These are phyloP conservation scores for Phyllosticta paracitricarpa DNA, from an alignment of 2,329 filamentous ascomycete species.

Conservation along the genomic window DNA sequence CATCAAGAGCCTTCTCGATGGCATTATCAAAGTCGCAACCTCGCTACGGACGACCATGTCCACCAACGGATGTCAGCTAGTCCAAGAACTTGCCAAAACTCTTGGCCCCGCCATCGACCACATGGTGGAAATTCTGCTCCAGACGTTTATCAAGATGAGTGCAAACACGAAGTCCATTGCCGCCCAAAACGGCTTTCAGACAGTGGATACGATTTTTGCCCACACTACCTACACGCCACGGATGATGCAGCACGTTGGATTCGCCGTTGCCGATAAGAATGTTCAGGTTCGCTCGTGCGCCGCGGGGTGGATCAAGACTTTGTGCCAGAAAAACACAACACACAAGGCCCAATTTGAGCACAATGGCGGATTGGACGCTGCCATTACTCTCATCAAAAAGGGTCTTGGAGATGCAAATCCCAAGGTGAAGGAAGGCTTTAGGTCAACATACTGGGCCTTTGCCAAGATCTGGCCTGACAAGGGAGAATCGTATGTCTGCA, in stretches of 20 bases:
- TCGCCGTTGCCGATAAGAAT: conserved; percentile 85
- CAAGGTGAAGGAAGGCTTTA: conserved; percentile 75
- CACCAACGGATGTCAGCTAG: conserved; percentile 70
- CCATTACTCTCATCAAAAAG: conserved; percentile 83
- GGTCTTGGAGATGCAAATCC: conserved; percentile 85
- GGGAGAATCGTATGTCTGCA: conserved; percentile 54
- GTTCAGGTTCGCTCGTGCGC: conserved; percentile 73
- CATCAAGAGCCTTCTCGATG: conserved; percentile 69
- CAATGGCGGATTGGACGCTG: conserved; percentile 66
- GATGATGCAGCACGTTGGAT: conserved; percentile 75
- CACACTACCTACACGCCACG: conserved; percentile 70
- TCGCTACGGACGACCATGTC: conserved; percentile 85
- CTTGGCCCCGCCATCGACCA: conserved; percentile 73
- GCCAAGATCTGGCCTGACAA: conserved; percentile 65
- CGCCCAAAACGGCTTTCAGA: conserved; percentile 70
- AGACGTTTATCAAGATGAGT: conserved; percentile 80
- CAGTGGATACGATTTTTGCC: conserved; percentile 70
- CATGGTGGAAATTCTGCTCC: conserved; percentile 83
- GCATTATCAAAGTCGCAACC: conserved; percentile 74
- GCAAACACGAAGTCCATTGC: conserved; percentile 87
- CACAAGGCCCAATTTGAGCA: conserved; percentile 81
- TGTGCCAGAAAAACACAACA: conserved; percentile 65
- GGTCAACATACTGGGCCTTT: conserved; percentile 80
- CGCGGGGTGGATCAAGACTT: conserved; percentile 71
- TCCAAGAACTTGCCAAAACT: conserved; percentile 73